Percentiles rank a stretch among this genome's conserved stretches.
Evolutionary conservation across 306 rosid genomes (phyloP).

Genomic region (Pyrus pyrifolia): DNA sequence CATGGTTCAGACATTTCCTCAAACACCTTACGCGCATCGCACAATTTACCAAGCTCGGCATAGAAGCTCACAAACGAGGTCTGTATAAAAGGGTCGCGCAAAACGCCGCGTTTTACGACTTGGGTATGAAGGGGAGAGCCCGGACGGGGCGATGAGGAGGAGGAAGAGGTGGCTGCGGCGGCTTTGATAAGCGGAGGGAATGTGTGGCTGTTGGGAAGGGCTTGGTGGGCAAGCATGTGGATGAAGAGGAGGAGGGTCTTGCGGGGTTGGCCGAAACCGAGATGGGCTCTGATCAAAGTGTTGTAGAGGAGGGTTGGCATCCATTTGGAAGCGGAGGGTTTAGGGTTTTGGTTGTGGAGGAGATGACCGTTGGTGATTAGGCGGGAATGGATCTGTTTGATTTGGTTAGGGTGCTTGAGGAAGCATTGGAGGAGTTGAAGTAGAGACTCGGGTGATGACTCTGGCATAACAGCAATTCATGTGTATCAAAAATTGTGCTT

Average conservation of each 20-base stretch:
- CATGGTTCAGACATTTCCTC: too few relatives aligned
- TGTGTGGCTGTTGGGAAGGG: conserved; percentile 57
- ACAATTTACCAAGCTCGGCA: too few relatives aligned
- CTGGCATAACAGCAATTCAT: conserved; percentile 17
- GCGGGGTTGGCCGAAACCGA: conserved; percentile 25
- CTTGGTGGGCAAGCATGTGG: conserved; percentile 55
- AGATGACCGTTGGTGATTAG: conserved; percentile 42
- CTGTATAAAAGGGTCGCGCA: too few relatives aligned
- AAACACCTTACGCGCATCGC: too few relatives aligned
- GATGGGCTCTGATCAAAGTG: conserved; percentile 51
- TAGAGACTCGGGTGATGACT: conserved; percentile 25
- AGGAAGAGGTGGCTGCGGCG: conserved; percentile 13
- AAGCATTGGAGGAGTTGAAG: conserved; percentile 58
- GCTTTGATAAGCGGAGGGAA: conserved; percentile 63
- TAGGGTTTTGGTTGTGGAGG: conserved; percentile 16
- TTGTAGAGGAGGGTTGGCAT: conserved; percentile 57
- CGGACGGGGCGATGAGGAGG: conserved; percentile 10
- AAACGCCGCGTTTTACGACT: conserved; percentile 22
- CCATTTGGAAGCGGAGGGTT: conserved; percentile 36
- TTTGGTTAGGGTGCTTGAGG: conserved; percentile 24
- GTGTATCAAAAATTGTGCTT: neutral
- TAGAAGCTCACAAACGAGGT: too few relatives aligned
- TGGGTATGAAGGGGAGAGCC: conserved; percentile 48
- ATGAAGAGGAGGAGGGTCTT: conserved; percentile 45
- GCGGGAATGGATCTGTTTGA: conserved; percentile 60